Conservation (phyloP, 2,329 filamentous ascomycete species). For the Sarocladiaceae sp. region DNA sequence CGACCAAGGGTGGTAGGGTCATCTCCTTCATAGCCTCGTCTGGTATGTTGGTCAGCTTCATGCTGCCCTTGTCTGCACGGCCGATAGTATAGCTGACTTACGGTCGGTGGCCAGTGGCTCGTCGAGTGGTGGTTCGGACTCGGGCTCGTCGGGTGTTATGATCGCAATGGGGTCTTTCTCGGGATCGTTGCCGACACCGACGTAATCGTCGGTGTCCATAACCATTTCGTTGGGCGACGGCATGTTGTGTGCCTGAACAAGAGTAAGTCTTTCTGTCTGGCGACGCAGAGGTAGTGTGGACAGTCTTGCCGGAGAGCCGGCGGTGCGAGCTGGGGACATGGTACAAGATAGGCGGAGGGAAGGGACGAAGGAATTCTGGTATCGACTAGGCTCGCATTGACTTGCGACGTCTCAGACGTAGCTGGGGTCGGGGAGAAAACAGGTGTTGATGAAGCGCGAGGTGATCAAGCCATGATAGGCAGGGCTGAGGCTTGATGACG, state of each 20-base stretch:
- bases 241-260: constrained; percentile 43
- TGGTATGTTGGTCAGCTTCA: constrained; percentile 25
- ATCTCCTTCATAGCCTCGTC: constrained; percentile 80
- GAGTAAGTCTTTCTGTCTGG: constrained; percentile 19
- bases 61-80: background rate
- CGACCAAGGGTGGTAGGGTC: constrained; percentile 63
- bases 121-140: constrained; percentile 38
- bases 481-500: background rate
- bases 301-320: background rate
- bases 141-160: constrained; percentile 48
- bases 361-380: background rate
- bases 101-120: constrained; percentile 46
- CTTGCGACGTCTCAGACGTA: no score
- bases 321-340: constrained; percentile 13
- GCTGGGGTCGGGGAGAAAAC: no score
- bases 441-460: no score
- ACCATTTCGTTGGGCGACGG: constrained; percentile 52
- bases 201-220: constrained; percentile 49
- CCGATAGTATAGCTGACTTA: constrained; percentile 29
- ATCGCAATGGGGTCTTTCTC: constrained; percentile 49
- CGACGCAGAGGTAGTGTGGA: constrained; percentile 16
- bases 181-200: constrained; percentile 39
- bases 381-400: no score
- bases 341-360: constrained; percentile 1
- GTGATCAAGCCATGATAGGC: no score